These are phyloP conservation scores for Oryza coarctata DNA, from an alignment of 176 grass and related monocot genomes.

Conservation along the genomic window DNA sequence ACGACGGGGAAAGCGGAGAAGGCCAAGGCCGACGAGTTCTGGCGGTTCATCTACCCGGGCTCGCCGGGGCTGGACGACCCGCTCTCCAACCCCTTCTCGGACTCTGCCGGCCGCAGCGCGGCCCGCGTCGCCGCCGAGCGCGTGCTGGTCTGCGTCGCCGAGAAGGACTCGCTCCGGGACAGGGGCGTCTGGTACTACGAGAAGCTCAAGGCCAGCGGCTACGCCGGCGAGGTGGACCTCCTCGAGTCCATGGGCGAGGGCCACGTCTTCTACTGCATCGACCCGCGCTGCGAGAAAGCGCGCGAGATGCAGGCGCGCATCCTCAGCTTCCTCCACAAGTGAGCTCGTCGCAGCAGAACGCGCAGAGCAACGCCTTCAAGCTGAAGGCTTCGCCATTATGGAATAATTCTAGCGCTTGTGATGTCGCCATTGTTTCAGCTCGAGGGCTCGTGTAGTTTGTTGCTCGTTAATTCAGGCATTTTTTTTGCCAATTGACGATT, in stretches of 20 bases:
- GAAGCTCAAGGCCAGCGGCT: conserved; percentile 54
- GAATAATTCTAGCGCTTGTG: conserved; percentile 1
- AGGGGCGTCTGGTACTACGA: conserved; percentile 79
- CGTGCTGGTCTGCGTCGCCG: conserved; percentile 69
- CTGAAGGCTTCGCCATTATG: background rate
- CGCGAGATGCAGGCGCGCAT: conserved; percentile 45
- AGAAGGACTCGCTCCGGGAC: conserved; percentile 70
- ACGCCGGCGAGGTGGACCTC: conserved; percentile 60
- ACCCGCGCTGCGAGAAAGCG: conserved; percentile 42
- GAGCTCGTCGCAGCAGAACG: too few relatives aligned
- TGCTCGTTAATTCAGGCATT: background rate
- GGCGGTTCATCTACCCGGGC: conserved; percentile 62
- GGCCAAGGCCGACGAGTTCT: conserved; percentile 48
- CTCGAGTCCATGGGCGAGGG: conserved; percentile 57
- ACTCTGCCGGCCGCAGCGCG: conserved; percentile 48
- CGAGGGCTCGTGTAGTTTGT: background rate
- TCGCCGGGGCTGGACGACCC: conserved; percentile 68
- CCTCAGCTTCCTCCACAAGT: conserved; percentile 50
- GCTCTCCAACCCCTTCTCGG: conserved; percentile 64
- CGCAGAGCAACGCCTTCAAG: background rate
- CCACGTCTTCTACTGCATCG: conserved; percentile 60
- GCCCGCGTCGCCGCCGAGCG: conserved; percentile 50
- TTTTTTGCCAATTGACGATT: background rate
- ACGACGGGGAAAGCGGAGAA: conserved; percentile 36
- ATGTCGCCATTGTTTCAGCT: background rate